Percentiles rank a stretch among this genome's conserved stretches.
Evolutionary conservation across 2,329 filamentous ascomycete species (phyloP).

Genomic region (Endocalyx cinctus): DNA sequence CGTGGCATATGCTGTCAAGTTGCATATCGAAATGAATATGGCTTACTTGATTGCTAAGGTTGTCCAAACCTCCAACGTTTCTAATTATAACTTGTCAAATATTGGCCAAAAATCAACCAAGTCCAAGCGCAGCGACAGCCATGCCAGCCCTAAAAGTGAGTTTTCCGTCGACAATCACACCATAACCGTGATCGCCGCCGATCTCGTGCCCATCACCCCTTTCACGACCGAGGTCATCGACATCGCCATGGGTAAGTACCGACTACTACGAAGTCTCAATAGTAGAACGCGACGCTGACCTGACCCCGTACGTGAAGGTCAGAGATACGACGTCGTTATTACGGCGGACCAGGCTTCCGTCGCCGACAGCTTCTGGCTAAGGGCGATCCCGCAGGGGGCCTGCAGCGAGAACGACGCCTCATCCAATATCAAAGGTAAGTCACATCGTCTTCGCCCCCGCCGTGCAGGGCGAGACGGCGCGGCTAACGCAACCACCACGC

Average conservation of each 20-base stretch:
- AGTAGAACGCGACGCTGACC: too few relatives aligned
- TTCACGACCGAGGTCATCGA: conserved; percentile 42
- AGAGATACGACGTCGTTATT: conserved; percentile 44
- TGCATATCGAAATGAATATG: conserved; percentile 52
- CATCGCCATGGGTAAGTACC: conserved; percentile 19
- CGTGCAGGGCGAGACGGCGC: too few relatives aligned
- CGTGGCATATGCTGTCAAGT: conserved; percentile 48
- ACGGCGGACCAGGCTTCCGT: conserved; percentile 30
- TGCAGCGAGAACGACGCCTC: conserved; percentile 37
- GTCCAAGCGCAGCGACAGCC: too few relatives aligned
- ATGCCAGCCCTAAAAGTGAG: too few relatives aligned
- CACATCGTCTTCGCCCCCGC: too few relatives aligned
- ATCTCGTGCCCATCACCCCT: conserved; percentile 52
- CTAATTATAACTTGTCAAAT: too few relatives aligned
- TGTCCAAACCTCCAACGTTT: too few relatives aligned
- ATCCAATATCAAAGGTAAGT: conserved; percentile 42
- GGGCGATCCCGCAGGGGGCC: conserved; percentile 36
- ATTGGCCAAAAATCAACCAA: too few relatives aligned
- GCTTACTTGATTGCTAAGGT: conserved; percentile 44
- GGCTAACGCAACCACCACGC: too few relatives aligned
- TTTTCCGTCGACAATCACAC: conserved; percentile 51
- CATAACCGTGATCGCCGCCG: conserved; percentile 50
- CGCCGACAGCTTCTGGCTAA: conserved; percentile 43
- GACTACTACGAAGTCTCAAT: too few relatives aligned
- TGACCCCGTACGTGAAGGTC: too few relatives aligned